Conservation (phyloP, 257 asterid species). For the Jacaranda copaia region DNA sequence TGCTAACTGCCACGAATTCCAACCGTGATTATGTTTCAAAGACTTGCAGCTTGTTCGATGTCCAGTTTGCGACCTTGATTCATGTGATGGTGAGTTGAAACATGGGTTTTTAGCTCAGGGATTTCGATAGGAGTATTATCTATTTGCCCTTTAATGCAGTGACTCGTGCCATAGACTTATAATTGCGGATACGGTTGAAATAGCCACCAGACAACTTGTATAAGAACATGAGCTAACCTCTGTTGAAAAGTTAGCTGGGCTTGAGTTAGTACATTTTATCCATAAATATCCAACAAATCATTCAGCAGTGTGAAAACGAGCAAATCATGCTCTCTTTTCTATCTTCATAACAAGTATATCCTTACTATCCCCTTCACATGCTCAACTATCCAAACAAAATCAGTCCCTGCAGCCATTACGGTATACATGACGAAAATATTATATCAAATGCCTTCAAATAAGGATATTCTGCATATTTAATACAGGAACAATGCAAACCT, state of each 20-base stretch:
- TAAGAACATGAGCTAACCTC: constrained; percentile 8
- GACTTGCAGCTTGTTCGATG: constrained; percentile 98
- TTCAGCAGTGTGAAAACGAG: not conserved
- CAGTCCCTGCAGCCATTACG: not conserved
- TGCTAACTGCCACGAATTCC: constrained; percentile 34
- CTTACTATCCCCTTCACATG: not conserved
- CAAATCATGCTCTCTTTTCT: not conserved
- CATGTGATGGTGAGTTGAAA: constrained; percentile 85
- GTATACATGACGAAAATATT: constrained; percentile 1
- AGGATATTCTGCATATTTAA: constrained; percentile 11
- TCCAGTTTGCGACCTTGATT: constrained; percentile 90
- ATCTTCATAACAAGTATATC: not conserved
- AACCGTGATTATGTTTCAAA: constrained; percentile 45
- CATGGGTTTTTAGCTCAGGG: constrained; percentile 7
- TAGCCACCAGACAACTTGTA: not conserved
- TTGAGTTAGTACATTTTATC: constrained; percentile 9
- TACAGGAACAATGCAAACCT: constrained; percentile 95
- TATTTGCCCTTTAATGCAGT: not conserved
- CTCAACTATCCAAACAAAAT: not conserved
- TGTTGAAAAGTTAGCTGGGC: not conserved
- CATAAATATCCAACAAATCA: not conserved
- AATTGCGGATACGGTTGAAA: constrained; percentile 21
- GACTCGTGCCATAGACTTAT: not conserved
- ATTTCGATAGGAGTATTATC: not conserved
- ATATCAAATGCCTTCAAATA: constrained; percentile 8